A percentile compares a stretch with the other conserved stretches of the same genome.
Evolutionary conservation across 345 rosid species (phyloP).

Genomic region (Pseudoturritis turrita): DNA sequence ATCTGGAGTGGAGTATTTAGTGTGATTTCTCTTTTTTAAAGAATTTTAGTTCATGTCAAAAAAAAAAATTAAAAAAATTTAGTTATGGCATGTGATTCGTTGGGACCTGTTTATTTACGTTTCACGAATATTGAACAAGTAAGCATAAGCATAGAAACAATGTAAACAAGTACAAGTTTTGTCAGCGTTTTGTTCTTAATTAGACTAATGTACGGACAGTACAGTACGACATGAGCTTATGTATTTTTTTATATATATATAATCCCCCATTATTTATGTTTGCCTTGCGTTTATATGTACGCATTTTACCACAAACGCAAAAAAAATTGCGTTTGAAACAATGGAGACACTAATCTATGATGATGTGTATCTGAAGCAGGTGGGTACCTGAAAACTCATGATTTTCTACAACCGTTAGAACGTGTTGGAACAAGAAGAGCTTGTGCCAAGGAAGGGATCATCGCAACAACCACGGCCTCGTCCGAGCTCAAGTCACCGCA

Average conservation of each 20-base stretch:
- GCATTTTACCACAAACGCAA: too few relatives aligned
- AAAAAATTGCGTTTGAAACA: too few relatives aligned
- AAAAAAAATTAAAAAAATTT: too few relatives aligned
- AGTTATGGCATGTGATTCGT: neutral
- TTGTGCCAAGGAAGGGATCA: constrained; percentile 44
- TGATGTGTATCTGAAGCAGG: constrained; percentile 26
- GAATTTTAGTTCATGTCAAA: too few relatives aligned
- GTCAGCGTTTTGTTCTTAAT: neutral
- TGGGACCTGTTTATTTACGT: constrained; percentile 1
- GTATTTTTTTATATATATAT: neutral
- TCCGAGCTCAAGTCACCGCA: constrained; percentile 43
- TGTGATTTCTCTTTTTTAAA: neutral
- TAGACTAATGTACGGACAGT: constrained; percentile 11
- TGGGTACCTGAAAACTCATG: constrained; percentile 58
- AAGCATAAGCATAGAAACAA: neutral
- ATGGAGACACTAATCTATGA: neutral
- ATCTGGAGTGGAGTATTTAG: neutral
- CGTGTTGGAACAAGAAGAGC: constrained; percentile 29
- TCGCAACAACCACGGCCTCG: constrained; percentile 30
- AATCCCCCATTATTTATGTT: neutral
- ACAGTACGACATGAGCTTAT: constrained; percentile 28
- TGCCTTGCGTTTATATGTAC: too few relatives aligned
- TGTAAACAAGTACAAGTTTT: neutral
- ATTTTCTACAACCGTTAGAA: constrained; percentile 60
- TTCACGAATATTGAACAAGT: neutral